Evolutionary conservation across 345 rosid genomes (phyloP).

Genomic region (Laguncularia racemosa): DNA sequence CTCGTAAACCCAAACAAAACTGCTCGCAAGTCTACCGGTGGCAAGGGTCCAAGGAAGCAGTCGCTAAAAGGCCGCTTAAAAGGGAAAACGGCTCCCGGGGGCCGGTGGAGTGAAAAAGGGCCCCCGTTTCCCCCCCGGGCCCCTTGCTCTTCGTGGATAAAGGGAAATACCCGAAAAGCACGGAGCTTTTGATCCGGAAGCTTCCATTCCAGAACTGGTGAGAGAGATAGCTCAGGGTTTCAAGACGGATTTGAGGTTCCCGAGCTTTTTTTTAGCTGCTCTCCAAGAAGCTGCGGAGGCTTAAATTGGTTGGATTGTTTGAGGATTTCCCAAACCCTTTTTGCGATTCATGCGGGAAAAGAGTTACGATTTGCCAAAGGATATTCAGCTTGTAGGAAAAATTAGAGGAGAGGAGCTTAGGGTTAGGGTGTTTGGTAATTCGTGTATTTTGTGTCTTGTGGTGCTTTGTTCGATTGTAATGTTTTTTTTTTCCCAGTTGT

Average conservation of each 20-base stretch:
- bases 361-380: conserved; percentile 19
- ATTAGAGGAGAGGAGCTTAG: conserved; percentile 16
- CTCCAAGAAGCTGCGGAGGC: conserved; percentile 18
- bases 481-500: no score
- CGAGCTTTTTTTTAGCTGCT: conserved; percentile 17
- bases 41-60: conserved; percentile 18
- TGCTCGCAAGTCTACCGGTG: conserved; percentile 15
- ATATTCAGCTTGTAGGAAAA: conserved; percentile 15
- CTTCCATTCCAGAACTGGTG: conserved; percentile 15
- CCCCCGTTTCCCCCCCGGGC: conserved; percentile 15
- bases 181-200: conserved; percentile 16
- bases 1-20: conserved; percentile 19
- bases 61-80: conserved; percentile 17
- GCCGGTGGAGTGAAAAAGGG: conserved; percentile 19
- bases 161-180: conserved; percentile 20
- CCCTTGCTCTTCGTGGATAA: conserved; percentile 13
- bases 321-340: conserved; percentile 18
- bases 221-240: conserved; percentile 17
- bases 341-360: conserved; percentile 17
- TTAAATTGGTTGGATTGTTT: conserved; percentile 13
- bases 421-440: not conserved
- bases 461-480: not conserved
- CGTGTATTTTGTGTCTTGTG: not conserved
- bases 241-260: conserved; percentile 18
- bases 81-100: conserved; percentile 15